Conservation (phyloP, 2,329 filamentous ascomycete species). For the Cadophora malorum region DNA sequence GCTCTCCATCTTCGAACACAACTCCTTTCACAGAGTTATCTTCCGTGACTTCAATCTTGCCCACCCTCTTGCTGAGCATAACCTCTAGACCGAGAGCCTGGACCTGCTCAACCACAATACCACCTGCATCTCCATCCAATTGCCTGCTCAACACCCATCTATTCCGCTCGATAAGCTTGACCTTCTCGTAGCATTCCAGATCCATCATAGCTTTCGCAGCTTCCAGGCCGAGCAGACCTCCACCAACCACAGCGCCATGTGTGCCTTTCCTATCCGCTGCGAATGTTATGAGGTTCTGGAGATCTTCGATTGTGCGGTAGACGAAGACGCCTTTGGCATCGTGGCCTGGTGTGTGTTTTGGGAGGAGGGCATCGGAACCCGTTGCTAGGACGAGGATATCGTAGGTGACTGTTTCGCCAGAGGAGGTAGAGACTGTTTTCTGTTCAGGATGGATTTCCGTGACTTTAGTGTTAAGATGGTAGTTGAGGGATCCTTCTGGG, state of each 20-base stretch:
- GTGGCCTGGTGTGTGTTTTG: constrained; percentile 72
- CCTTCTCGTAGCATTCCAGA: constrained; percentile 72
- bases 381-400: constrained; percentile 85
- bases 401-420: constrained; percentile 74
- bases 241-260: constrained; percentile 79
- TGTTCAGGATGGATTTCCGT: constrained; percentile 67
- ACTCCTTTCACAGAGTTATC: constrained; percentile 75
- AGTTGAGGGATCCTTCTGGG: constrained; percentile 70
- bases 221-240: constrained; percentile 84
- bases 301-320: constrained; percentile 84
- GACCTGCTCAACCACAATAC: constrained; percentile 83
- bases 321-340: constrained; percentile 87
- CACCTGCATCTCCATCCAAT: constrained; percentile 80
- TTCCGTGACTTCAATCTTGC: constrained; percentile 71
- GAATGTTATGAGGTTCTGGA: constrained; percentile 78
- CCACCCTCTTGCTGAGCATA: constrained; percentile 76
- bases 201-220: constrained; percentile 94
- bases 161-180: constrained; percentile 83
- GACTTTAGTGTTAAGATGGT: constrained; percentile 77
- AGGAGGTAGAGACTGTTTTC: constrained; percentile 74
- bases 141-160: constrained; percentile 84
- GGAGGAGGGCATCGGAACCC: constrained; percentile 80
- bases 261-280: constrained; percentile 70
- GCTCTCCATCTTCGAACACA: constrained; percentile 80
- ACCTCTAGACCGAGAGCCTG: constrained; percentile 80